These are phyloP conservation scores for Magnolia sinica DNA, from an alignment of 164 flowering plant species.

Conservation along the genomic window DNA sequence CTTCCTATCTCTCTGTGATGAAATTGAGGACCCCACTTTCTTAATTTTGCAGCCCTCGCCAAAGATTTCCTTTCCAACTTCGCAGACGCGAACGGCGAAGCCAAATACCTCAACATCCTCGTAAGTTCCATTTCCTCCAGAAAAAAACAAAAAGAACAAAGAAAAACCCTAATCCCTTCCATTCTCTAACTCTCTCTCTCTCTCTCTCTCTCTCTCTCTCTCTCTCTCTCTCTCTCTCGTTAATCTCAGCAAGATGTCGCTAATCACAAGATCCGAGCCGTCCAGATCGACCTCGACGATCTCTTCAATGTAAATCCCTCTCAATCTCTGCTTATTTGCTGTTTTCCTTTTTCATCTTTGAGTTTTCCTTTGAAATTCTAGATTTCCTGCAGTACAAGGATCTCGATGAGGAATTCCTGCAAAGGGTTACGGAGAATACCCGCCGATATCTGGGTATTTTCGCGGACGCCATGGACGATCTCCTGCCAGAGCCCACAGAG, in stretches of 20 bases:
- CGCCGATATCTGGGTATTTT: conserved; percentile 75
- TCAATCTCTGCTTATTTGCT: background rate
- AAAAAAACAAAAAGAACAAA: too few relatives aligned
- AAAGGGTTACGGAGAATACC: conserved; percentile 75
- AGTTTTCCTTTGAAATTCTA: background rate
- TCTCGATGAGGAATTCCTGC: conserved; percentile 73
- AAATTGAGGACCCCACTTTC: background rate
- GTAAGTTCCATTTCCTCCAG: conserved; percentile 34
- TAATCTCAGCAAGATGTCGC: conserved; percentile 88
- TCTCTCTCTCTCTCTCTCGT: background rate
- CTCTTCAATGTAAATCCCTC: conserved; percentile 47
- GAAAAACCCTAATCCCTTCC: background rate
- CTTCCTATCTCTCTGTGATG: background rate
- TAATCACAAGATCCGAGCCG: conserved; percentile 54
- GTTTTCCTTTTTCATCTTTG: background rate
- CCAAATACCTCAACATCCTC: conserved; percentile 78
- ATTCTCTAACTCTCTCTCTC: background rate
- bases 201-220: background rate
- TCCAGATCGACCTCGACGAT: conserved; percentile 83
- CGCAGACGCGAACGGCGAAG: conserved; percentile 69
- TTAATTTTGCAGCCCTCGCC: conserved; percentile 44
- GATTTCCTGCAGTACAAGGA: conserved; percentile 62
- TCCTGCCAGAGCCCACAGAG: conserved; percentile 89
- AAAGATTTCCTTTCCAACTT: conserved; percentile 78
- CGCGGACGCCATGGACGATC: conserved; percentile 79